Evolutionary conservation across 2,329 filamentous ascomycete species (phyloP).

Genomic region (Huntiella savannae): DNA sequence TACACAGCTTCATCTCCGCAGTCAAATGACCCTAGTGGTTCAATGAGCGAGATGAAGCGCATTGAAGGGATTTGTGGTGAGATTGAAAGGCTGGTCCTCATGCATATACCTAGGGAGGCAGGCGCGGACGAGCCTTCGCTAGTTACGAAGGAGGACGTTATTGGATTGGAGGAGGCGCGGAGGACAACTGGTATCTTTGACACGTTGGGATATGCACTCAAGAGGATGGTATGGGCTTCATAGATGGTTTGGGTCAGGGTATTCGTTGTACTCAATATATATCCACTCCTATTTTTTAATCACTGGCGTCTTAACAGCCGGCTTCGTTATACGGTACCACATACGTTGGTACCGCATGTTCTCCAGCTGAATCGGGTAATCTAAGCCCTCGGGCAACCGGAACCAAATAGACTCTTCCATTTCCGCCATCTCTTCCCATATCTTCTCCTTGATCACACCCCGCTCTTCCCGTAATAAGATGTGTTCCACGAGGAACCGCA

Average conservation of each 20-base stretch:
- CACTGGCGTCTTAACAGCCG: constrained; percentile 1
- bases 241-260: constrained; percentile 1
- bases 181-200: constrained; percentile 73
- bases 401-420: constrained; percentile 74
- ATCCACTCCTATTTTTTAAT: constrained; percentile 4
- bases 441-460: constrained; percentile 13
- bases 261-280: not conserved
- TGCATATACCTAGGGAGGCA: constrained; percentile 21
- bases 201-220: constrained; percentile 72
- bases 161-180: constrained; percentile 68
- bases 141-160: constrained; percentile 48
- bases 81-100: constrained; percentile 48
- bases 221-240: constrained; percentile 75
- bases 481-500: constrained; percentile 82
- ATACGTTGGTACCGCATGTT: constrained; percentile 74
- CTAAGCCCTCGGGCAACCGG: constrained; percentile 44
- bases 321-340: constrained; percentile 2
- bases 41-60: constrained; percentile 32
- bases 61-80: constrained; percentile 52
- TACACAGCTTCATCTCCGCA: constrained; percentile 32
- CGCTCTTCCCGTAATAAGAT: constrained; percentile 29
- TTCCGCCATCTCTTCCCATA: constrained; percentile 53
- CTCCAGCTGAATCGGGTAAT: constrained; percentile 72
- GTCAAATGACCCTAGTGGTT: constrained; percentile 24
- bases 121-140: constrained; percentile 27